Evolutionary conservation across 2,329 filamentous ascomycete genomes (phyloP), one percentile per base, ranked within the genome.

Genomic region (Colletotrichum filicis): DNA sequence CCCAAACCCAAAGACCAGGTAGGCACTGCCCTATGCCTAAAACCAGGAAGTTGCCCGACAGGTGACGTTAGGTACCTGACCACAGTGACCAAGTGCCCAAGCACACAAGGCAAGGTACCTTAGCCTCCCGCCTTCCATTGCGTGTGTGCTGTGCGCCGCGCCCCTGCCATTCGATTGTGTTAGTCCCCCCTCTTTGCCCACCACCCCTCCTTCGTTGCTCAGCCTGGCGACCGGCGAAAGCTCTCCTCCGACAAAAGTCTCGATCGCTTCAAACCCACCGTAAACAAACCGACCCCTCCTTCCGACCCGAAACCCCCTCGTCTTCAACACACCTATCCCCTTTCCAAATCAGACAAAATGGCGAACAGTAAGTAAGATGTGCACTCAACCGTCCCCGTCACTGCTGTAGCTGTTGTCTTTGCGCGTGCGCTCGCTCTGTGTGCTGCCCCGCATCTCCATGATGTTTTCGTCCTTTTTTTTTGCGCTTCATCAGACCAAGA

Each of bases 261-360:
- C 30, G 58, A 57, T 46, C 49, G 30, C 62, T 22, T 57, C 32
- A 28, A 22, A 28, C 22, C 55, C 32, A 42, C 19, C 32, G 32
- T 69, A 70, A 52, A 69, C 53, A 63, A 35, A 63, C 59, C 30
- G 58, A 52, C 22, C 24, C 55, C 55, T 30, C 14, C 30, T 24
- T 22, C 28, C 26, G 53, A 58, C 28, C 42, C 37, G 26, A 66
- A 57, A 14, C 26, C 24, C 26, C 35, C 24, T n/a, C 28, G 32
- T 32, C 57, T n/a, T 32, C 32, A 55, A 49, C 37, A 11, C 16
- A 62, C 16, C 28, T 12, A 4, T 35, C 28, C 30, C 32, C 28
- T 24, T 24, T 35, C 26, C 28, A 67, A 74, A 74, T 68, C 71
- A 60, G 68, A 53, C 62, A 74, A 74, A 19, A 74, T 74, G 71